Conservation (phyloP, 371 early-diverging fungal genomes). For the Mortierella sp. region DNA sequence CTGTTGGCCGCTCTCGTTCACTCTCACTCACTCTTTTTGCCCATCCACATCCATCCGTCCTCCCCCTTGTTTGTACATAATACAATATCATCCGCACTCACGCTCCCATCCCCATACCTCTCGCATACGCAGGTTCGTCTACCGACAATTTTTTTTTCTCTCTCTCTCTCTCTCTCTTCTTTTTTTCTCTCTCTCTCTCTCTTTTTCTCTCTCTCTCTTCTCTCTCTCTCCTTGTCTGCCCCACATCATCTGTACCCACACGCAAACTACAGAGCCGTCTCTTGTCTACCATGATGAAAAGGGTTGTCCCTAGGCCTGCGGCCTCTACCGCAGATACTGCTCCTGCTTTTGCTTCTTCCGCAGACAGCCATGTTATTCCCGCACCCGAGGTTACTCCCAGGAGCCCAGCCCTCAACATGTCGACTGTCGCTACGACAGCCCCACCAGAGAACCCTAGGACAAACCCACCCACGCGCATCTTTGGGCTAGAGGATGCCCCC, state of each 20-base stretch:
- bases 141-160: slow-evolving; percentile 13
- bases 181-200: slow-evolving; percentile 7
- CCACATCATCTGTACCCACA: slow-evolving; percentile 14
- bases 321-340: slow-evolving; percentile 7
- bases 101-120: too few species aligned
- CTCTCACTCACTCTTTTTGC: too few species aligned
- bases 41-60: too few species aligned
- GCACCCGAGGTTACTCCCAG: slow-evolving; percentile 3
- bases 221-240: slow-evolving; percentile 13
- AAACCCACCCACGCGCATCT: slow-evolving; percentile 58
- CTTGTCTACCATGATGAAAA: slow-evolving; percentile 57
- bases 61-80: too few species aligned
- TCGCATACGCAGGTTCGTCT: too few species aligned
- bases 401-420: slow-evolving; percentile 51
- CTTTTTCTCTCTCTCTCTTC: slow-evolving; percentile 9
- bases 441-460: slow-evolving; percentile 52
- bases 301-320: slow-evolving; percentile 40
- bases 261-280: slow-evolving; percentile 29
- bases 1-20: too few species aligned
- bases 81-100: too few species aligned
- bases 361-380: not conserved
- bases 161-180: slow-evolving; percentile 13
- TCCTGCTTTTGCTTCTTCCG: not conserved
- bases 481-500: slow-evolving; percentile 80
- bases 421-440: slow-evolving; percentile 46